Evolutionary conservation across 805 yeast species (phyloP).

Genomic region (Myxozyma udenii): DNA sequence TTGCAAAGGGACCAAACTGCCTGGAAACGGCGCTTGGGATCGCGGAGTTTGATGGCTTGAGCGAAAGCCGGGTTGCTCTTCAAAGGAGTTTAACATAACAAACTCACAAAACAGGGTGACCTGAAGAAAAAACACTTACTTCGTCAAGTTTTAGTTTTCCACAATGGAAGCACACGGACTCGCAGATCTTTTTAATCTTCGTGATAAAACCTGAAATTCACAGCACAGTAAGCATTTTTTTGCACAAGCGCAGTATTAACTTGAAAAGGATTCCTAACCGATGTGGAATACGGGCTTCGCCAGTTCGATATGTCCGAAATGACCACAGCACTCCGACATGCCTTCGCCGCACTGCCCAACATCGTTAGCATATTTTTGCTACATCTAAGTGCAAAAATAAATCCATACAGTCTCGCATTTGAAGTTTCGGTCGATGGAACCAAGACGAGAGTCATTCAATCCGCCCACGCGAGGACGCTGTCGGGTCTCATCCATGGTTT

Average conservation of each 20-base stretch:
- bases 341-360: conserved; percentile 84
- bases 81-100: conserved; percentile 3
- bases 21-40: conserved; percentile 92
- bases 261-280: conserved; percentile 46
- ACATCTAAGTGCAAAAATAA: not conserved
- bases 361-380: not conserved
- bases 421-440: conserved; percentile 94
- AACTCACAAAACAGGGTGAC: not conserved
- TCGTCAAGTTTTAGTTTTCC: conserved; percentile 91
- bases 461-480: conserved; percentile 96
- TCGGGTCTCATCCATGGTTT: conserved; percentile 98
- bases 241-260: not conserved
- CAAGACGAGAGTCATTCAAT: conserved; percentile 92
- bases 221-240: not conserved
- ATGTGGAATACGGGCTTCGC: conserved; percentile 99
- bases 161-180: conserved; percentile 97
- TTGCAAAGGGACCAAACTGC: conserved; percentile 89
- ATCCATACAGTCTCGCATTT: conserved; percentile 78
- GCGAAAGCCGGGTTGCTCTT: conserved; percentile 69
- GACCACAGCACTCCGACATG: conserved; percentile 99
- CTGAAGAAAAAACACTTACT: conserved; percentile 36
- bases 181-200: conserved; percentile 91
- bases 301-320: conserved; percentile 96
- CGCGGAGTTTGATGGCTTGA: conserved; percentile 81
- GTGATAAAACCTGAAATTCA: conserved; percentile 56